These are phyloP conservation scores for Leccinum truebloodii DNA, from an alignment of 768 basidiomycete genomes.

Conservation along the genomic window DNA sequence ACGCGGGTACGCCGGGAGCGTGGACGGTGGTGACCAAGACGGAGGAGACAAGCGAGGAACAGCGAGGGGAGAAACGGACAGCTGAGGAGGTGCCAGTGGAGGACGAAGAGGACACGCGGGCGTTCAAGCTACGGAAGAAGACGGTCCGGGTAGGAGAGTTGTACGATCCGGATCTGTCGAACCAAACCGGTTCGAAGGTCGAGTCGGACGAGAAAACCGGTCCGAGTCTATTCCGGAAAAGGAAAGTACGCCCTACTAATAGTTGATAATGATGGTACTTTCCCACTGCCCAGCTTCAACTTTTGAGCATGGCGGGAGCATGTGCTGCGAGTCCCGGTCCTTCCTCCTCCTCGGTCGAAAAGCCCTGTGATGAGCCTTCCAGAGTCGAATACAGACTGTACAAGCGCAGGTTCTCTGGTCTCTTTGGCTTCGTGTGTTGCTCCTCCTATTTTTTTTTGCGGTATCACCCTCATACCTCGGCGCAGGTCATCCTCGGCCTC, in stretches of 20 bases:
- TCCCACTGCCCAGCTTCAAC: not conserved
- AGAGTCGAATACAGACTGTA: conserved; percentile 57
- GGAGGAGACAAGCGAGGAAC: not conserved
- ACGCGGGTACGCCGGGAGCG: conserved; percentile 71
- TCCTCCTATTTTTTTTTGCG: not conserved
- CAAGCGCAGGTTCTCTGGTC: conserved; percentile 64
- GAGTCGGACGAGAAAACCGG: conserved; percentile 21
- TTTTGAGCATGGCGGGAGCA: not conserved
- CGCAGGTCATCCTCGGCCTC: conserved; percentile 61
- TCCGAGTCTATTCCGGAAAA: conserved; percentile 23
- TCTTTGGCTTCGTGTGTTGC: conserved; percentile 55
- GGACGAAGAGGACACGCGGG: conserved; percentile 47
- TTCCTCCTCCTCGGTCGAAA: not conserved
- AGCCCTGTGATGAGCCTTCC: not conserved
- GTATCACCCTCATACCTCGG: not conserved
- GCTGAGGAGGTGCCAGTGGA: conserved; percentile 43
- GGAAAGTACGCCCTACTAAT: conserved; percentile 2
- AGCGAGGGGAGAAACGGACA: conserved; percentile 36
- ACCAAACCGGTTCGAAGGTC: conserved; percentile 19
- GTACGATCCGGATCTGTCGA: conserved; percentile 58
- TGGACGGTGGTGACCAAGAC: conserved; percentile 64
- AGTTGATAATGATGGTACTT: not conserved
- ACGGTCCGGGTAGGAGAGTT: conserved; percentile 66
- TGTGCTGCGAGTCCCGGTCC: not conserved
- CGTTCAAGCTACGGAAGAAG: conserved; percentile 71